phyloP scores from a whole-genome alignment of 2,329 filamentous ascomycete genomes.

The Epicoccum sorghinum region DNA sequence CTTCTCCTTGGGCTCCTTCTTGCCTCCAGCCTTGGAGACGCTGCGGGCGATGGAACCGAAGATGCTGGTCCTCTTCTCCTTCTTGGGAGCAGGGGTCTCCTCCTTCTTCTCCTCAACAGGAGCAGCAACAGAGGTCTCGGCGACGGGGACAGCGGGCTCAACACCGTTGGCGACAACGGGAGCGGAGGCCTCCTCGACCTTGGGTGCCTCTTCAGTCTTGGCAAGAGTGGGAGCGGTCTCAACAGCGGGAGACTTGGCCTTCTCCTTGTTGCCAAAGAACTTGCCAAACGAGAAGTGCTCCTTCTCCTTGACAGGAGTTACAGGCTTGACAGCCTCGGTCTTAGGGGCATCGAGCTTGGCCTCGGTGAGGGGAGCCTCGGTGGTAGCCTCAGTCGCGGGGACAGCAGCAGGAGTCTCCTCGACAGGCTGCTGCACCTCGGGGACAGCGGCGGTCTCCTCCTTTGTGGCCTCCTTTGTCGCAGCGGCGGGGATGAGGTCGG shows the following conservation, averaged over 20 bases:
- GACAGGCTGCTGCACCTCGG: constrained; percentile 42
- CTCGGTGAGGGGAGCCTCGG: constrained; percentile 33
- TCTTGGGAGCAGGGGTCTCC: constrained; percentile 57
- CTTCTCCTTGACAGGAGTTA: constrained; percentile 53
- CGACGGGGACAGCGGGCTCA: constrained; percentile 35
- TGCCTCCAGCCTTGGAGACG: constrained; percentile 49
- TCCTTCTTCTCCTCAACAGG: constrained; percentile 45
- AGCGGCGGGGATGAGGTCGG: constrained; percentile 61
- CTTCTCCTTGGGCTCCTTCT: constrained; percentile 48
- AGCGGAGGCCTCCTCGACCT: constrained; percentile 42
- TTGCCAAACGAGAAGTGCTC: constrained; percentile 61
- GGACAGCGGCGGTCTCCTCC: constrained; percentile 54
- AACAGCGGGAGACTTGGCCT: constrained; percentile 52
- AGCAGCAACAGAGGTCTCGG: constrained; percentile 55
- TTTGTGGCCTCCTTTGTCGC: constrained; percentile 50
- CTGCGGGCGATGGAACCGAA: constrained; percentile 70
- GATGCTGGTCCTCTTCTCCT: constrained; percentile 85
- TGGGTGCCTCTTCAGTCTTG: constrained; percentile 50
- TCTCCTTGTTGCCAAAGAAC: constrained; percentile 59
- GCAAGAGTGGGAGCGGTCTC: constrained; percentile 47
- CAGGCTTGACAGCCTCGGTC: constrained; percentile 37
- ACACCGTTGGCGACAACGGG: constrained; percentile 27
- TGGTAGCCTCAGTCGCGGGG: constrained; percentile 37
- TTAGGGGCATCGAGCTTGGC: constrained; percentile 36
- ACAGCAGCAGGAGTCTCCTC: constrained; percentile 48